Conservation (phyloP, 768 basidiomycete species). For the Tricholoma furcatifolium region DNA sequence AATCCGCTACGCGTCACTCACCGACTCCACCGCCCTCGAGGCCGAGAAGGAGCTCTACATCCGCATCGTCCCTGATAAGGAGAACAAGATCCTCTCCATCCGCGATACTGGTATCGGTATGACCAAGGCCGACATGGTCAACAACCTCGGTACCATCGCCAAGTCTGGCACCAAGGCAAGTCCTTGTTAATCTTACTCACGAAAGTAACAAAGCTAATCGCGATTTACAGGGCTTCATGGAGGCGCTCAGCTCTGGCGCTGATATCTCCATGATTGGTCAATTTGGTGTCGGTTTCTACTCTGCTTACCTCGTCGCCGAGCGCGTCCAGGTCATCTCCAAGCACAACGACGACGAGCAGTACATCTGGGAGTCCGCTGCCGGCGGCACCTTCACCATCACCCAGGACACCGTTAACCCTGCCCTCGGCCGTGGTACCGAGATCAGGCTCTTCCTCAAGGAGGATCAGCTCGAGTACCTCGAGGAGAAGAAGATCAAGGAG, state of each 20-base stretch:
- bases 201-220: constrained; percentile 7
- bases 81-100: constrained; percentile 86
- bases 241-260: constrained; percentile 88
- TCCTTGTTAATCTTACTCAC: neutral
- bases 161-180: constrained; percentile 90
- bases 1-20: constrained; percentile 95
- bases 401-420: constrained; percentile 83
- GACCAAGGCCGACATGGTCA: constrained; percentile 99
- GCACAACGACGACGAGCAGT: constrained; percentile 99
- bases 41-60: constrained; percentile 91
- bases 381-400: constrained; percentile 99
- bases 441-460: constrained; percentile 94
- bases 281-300: constrained; percentile 99
- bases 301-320: constrained; percentile 98
- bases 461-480: constrained; percentile 97
- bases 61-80: constrained; percentile 94
- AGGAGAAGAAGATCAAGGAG: constrained; percentile 99
- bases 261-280: constrained; percentile 97
- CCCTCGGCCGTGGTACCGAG: constrained; percentile 92
- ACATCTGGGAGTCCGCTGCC: constrained; percentile 99
- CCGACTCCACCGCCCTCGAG: constrained; percentile 89
- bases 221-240: constrained; percentile 88
- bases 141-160: constrained; percentile 96
- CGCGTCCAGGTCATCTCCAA: constrained; percentile 98
- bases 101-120: constrained; percentile 98